These are phyloP conservation scores for Stachybotrys elegans DNA, from an alignment of 2,329 filamentous ascomycete genomes.

Conservation along the genomic window DNA sequence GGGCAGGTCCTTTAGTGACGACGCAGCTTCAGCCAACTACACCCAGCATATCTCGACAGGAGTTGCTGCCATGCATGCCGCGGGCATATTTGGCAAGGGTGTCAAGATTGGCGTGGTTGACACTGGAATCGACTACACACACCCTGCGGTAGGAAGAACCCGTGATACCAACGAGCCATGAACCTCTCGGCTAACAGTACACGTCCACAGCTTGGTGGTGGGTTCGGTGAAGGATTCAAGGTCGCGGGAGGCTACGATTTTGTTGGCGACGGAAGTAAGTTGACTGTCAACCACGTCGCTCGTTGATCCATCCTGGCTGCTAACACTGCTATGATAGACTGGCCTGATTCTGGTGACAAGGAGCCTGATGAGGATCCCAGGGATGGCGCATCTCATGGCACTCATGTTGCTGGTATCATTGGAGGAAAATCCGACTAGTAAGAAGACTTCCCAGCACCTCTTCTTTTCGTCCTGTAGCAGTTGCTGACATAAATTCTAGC, in stretches of 20 bases:
- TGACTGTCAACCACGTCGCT: not conserved
- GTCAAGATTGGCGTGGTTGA: conserved; percentile 20
- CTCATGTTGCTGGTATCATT: conserved; percentile 25
- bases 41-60: conserved; percentile 14
- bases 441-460: no score
- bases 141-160: conserved; percentile 9
- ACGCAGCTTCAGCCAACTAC: not conserved
- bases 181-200: not conserved
- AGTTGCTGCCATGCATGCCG: conserved; percentile 16
- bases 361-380: conserved; percentile 19
- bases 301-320: not conserved
- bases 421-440: conserved; percentile 13
- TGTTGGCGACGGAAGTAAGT: conserved; percentile 9
- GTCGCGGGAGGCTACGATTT: conserved; percentile 17
- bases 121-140: conserved; percentile 18
- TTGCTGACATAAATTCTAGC: not conserved
- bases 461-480: not conserved
- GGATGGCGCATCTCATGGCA: conserved; percentile 19
- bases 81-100: conserved; percentile 16
- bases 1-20: not conserved
- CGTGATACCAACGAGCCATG: not conserved
- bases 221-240: conserved; percentile 16
- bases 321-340: not conserved
- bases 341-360: conserved; percentile 1
- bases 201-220: conserved; percentile 13